These are phyloP conservation scores for Chaetomiaceae sp. DNA, from an alignment of 2,329 filamentous ascomycete genomes.

Conservation along the genomic window DNA sequence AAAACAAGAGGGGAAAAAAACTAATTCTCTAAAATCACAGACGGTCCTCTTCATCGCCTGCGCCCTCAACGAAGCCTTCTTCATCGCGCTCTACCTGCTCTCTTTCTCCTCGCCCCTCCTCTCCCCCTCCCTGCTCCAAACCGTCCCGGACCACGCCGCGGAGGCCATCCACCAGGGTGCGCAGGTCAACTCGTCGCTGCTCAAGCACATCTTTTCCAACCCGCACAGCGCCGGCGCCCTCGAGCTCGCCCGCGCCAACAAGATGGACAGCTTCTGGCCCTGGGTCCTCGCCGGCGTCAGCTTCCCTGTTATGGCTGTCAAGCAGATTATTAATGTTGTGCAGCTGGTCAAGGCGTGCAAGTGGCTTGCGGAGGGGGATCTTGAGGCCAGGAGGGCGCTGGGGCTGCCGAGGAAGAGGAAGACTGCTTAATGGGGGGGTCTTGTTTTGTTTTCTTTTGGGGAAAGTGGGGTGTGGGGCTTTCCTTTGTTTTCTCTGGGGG, in stretches of 20 bases:
- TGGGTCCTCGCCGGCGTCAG: slow-evolving; percentile 79
- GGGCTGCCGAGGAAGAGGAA: slow-evolving; percentile 49
- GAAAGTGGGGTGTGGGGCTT: too few species aligned
- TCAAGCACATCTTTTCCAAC: slow-evolving; percentile 74
- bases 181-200: slow-evolving; percentile 63
- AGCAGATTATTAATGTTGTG: slow-evolving; percentile 91
- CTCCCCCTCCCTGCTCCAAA: slow-evolving; percentile 73
- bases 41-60: slow-evolving; percentile 88
- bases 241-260: slow-evolving; percentile 90
- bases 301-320: slow-evolving; percentile 80
- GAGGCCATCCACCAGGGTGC: slow-evolving; percentile 58
- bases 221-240: slow-evolving; percentile 90
- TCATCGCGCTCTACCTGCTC: slow-evolving; percentile 95
- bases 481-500: too few species aligned
- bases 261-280: slow-evolving; percentile 68
- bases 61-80: slow-evolving; percentile 89
- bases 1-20: neutral
- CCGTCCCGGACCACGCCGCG: slow-evolving; percentile 50
- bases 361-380: slow-evolving; percentile 90
- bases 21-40: slow-evolving; percentile 41
- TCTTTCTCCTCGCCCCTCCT: slow-evolving; percentile 91
- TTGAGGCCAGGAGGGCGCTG: slow-evolving; percentile 54
- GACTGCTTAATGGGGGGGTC: slow-evolving; percentile 9
- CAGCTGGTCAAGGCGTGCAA: slow-evolving; percentile 90
- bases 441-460: too few species aligned